Evolutionary conservation across 768 basidiomycete species (phyloP).

Genomic region (Leccinum subgranulosum): DNA sequence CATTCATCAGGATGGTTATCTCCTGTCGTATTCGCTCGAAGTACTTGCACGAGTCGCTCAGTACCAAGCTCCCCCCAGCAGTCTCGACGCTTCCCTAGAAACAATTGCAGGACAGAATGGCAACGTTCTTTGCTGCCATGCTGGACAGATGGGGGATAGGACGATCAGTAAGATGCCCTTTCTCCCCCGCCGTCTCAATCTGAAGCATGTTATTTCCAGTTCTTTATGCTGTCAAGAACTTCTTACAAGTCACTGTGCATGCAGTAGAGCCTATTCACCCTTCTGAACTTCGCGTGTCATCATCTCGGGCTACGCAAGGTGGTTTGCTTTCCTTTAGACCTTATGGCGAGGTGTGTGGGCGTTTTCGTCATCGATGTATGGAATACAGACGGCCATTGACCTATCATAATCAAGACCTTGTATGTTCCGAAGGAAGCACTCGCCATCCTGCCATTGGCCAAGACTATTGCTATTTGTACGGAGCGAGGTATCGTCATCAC

Average conservation of each 20-base stretch:
- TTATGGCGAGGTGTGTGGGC: conserved; percentile 59
- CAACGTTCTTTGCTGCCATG: conserved; percentile 59
- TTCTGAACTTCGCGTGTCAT: conserved; percentile 34
- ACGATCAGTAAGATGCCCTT: conserved; percentile 48
- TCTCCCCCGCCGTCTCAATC: neutral
- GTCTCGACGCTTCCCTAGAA: conserved; percentile 58
- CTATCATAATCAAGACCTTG: conserved; percentile 43
- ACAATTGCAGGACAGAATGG: conserved; percentile 52
- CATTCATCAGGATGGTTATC: conserved; percentile 54
- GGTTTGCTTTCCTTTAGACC: conserved; percentile 48
- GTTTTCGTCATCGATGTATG: neutral
- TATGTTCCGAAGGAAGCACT: conserved; percentile 71
- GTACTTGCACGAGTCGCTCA: conserved; percentile 58
- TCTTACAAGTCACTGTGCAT: conserved; percentile 59
- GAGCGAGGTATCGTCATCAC: conserved; percentile 62
- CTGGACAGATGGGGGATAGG: conserved; percentile 50
- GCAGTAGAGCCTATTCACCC: conserved; percentile 54
- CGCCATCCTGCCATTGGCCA: conserved; percentile 55
- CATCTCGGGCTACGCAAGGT: conserved; percentile 32
- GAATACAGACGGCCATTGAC: neutral
- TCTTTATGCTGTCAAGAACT: conserved; percentile 60
- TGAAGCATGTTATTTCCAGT: conserved; percentile 41
- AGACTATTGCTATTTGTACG: conserved; percentile 64
- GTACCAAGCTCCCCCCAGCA: conserved; percentile 43
- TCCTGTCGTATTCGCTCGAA: conserved; percentile 70